Evolutionary conservation across 1,284 basidiomycete genomes (phyloP), one percentile per base, ranked within the genome.

Genomic region (Cryptococcus depauperatus): DNA sequence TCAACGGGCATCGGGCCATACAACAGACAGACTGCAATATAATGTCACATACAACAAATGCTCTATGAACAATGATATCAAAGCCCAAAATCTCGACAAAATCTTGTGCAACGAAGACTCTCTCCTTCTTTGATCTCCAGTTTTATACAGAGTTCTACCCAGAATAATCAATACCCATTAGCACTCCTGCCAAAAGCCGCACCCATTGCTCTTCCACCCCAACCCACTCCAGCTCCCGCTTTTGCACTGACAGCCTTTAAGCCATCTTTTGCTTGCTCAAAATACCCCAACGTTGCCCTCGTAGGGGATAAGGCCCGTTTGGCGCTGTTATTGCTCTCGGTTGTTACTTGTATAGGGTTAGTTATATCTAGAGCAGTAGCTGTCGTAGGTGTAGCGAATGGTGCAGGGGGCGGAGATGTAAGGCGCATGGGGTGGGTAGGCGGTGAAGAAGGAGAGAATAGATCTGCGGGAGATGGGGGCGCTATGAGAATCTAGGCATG

Each of bases 191-290:
- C 47, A 37, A 52, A 49, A 5, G 51, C 51, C 13, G 45, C 49
- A 5, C 50, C 46, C 28, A 52, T 48, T 22, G 47, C 56, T 38
- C 61, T 52, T 32, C 58, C 57, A 21, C 58, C 54, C 59, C 62
- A 64, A 7, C 62, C 62, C 22, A 58, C 59, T 2, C 56, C 62
- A 3, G 55, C 60, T 1, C 62, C 62, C 7, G 63, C 61, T 43
- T 57, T 62, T 1, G 58, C 62, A 4, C 63, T 57, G 3, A 64
- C 64, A 3, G 60, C 61, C 38, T 61, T 44, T 27, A 68, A 37
- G 5, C 64, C 65, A 29, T 62, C 68, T 52, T 64, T 68, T 0
- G 65, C 68, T 46, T 68, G 64, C 30, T 62, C 68, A 28, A 70
- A 49, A 45, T 70, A 70, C 16, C 65, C 65, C 47, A 62, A 29